Evolutionary conservation across 768 basidiomycete species (phyloP), one percentile per base, ranked within the genome.

Genomic region (Suillus variegatus): DNA sequence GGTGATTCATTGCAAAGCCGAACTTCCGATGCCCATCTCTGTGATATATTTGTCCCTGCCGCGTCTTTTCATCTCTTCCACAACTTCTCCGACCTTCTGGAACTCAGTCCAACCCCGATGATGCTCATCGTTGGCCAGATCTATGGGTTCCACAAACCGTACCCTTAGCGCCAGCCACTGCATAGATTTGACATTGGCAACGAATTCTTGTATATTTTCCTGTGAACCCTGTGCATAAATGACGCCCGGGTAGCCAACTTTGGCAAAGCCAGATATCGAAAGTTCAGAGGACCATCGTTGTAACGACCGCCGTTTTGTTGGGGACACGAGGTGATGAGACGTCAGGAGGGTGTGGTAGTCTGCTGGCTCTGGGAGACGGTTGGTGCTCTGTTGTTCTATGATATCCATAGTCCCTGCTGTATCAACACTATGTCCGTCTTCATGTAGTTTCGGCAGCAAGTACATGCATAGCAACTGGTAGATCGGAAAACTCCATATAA

Each of bases 161-260:
- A 90, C 76, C 63, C 84, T 81, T 66, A 92, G 74, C 12, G 91
- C 91, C 0, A 92, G 78, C 92, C 91, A 93, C 70, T 92, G 89
- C 90, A 92, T 91, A 22, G 80, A 82, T 71, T 88, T 91, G 63
- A 92, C 83, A 61, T 88, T 88, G 22, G 72, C 77, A 1, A 90
- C 84, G 68, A 91, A 91, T 68, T 88, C 86, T 69, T 88, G 83
- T 14, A 92, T 78, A 56, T 83, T 77, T 9, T 80, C 75, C 51
- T 79, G 78, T 22, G 69, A 69, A 9, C 90, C 91, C 72, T 87
- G 80, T n/a, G 83, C 87, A 63, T 91, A 93, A 52, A 93, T 90
- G 54, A 91, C 80, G 5, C 90, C 91, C 14, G 91, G 91, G 73
- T 92, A 84, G 0, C 91, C 90, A 10, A 89, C 82, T 75, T 92